phyloP scores from a whole-genome alignment of 1,284 basidiomycete genomes.

The Ustilago xerochloae region DNA sequence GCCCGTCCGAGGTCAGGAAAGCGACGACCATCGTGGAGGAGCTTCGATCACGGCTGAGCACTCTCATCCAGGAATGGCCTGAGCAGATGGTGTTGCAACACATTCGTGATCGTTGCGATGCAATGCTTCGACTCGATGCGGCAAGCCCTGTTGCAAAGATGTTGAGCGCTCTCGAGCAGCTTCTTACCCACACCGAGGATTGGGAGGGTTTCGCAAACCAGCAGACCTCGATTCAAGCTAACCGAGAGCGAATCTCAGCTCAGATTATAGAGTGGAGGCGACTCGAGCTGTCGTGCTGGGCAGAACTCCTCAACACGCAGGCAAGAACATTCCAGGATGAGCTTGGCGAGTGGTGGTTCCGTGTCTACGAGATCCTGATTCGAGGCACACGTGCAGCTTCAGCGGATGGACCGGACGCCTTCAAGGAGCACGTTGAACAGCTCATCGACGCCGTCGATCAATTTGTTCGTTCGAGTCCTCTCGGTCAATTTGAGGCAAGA shows the following conservation, averaged over 20 bases:
- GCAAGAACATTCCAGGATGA: constrained; percentile 64
- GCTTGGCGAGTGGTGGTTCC: constrained; percentile 90
- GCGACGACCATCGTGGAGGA: constrained; percentile 50
- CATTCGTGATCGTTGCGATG: constrained; percentile 80
- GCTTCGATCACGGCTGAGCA: constrained; percentile 43
- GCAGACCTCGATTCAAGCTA: constrained; percentile 80
- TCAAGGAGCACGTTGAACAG: constrained; percentile 75
- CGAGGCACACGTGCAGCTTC: constrained; percentile 63
- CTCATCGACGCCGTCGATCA: constrained; percentile 84
- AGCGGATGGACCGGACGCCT: constrained; percentile 64
- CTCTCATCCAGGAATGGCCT: constrained; percentile 85
- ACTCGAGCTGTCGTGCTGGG: constrained; percentile 89
- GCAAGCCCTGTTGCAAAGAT: constrained; percentile 84
- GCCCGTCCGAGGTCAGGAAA: constrained; percentile 49
- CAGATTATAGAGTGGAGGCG: constrained; percentile 91
- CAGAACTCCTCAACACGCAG: constrained; percentile 76
- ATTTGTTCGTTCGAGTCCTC: constrained; percentile 80
- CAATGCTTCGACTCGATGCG: constrained; percentile 76
- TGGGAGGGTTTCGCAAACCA: constrained; percentile 95
- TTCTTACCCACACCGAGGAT: constrained; percentile 89
- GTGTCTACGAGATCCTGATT: constrained; percentile 83
- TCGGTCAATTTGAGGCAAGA: constrained; percentile 84
- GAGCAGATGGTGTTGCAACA: constrained; percentile 96
- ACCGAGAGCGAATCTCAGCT: constrained; percentile 77
- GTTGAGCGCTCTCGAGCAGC: constrained; percentile 84